phyloP scores from a whole-genome alignment of 1,139 yeast species.

The Taphrina sp. region DNA sequence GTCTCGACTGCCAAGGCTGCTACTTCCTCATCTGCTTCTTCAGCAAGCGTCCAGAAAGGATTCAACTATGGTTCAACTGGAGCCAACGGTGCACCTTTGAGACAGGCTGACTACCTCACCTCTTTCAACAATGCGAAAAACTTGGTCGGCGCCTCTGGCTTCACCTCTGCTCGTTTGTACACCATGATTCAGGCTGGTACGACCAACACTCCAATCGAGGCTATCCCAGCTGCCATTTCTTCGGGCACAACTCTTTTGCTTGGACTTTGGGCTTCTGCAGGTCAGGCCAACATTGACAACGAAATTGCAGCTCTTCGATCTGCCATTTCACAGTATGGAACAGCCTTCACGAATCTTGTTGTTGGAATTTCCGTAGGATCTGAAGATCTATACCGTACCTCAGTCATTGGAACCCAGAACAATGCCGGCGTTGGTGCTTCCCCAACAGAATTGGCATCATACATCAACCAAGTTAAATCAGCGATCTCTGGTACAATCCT shows the following conservation, averaged over 20 bases:
- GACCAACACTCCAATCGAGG: slow-evolving; percentile 7
- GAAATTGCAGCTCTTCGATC: slow-evolving; percentile 69
- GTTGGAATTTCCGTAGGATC: slow-evolving; percentile 82
- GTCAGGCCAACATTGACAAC: slow-evolving; percentile 58
- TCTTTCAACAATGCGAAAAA: slow-evolving; percentile 1
- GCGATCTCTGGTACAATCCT: slow-evolving; percentile 55
- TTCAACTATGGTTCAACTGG: slow-evolving; percentile 25
- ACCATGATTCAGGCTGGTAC: slow-evolving; percentile 23
- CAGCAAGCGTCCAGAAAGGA: slow-evolving; percentile 4
- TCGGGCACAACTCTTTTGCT: slow-evolving; percentile 71
- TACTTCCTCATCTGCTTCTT: not conserved
- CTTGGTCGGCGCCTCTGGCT: slow-evolving; percentile 13
- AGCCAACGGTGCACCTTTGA: slow-evolving; percentile 14
- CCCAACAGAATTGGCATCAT: slow-evolving; percentile 46
- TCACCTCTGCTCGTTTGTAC: slow-evolving; percentile 27
- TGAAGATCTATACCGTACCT: slow-evolving; percentile 84
- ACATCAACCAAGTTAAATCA: slow-evolving; percentile 31
- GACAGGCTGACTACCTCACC: slow-evolving; percentile 9
- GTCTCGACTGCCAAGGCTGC: not conserved
- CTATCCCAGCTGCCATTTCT: slow-evolving; percentile 60
- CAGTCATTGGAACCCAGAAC: slow-evolving; percentile 55
- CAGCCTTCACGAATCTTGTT: slow-evolving; percentile 43
- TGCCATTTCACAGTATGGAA: slow-evolving; percentile 53
- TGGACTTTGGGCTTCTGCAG: slow-evolving; percentile 91
- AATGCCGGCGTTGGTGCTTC: slow-evolving; percentile 63